Base-by-base conservation (phyloP, 2,329 filamentous ascomycete species). In the Xylaria multiplex region DNA sequence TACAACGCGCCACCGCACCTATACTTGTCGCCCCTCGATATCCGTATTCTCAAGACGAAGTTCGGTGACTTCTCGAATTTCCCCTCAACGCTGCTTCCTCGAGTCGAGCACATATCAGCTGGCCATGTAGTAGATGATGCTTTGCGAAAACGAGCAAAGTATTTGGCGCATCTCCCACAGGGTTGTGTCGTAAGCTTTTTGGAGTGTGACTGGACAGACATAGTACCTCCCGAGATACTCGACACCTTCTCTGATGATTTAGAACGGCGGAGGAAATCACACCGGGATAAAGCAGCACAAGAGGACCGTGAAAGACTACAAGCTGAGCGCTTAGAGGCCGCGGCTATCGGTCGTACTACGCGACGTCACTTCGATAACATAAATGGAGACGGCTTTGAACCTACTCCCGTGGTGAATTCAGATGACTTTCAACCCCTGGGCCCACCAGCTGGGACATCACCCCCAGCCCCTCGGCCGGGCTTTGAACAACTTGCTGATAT, bases 121-220 rank as follows among this genome's bases (percentile, higher is more conserved):
- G 93, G 93, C 1, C 93, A 97, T 75, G 89, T 93, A 5, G 88
- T 97, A 5, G 93, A 97, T 71, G 93, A 97, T 73, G 89, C 90
- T 16, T 79, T 97, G 59, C 88, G 94, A 53, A 93, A 91, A 76
- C 88, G 93, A 37, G 90, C 92, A 62, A 97, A 96, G 77, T 97
- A 97, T 70, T 85, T 97, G 2, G 88, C 88, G 0, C 94, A 97
- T 78, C 84, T 97, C 6, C 94, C 94, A 0, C 89, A 91, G 57
- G 94, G 94, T n/a, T 97, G 93, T 77, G 91, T 97, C 70, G 92
- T 97, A 48, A 93, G 86, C 70, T 97, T 97, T 73, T 79, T 97
- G 1, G 94, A 97, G 79, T 97, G 94, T 75, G 93, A 97, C 77
- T 97, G 94, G 94, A 93, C 92, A 2, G 93, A 97, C 71, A 92